Evolutionary conservation across 495 filamentous ascomycete species (phyloP).

Genomic region (Neurospora tetrasperma): DNA sequence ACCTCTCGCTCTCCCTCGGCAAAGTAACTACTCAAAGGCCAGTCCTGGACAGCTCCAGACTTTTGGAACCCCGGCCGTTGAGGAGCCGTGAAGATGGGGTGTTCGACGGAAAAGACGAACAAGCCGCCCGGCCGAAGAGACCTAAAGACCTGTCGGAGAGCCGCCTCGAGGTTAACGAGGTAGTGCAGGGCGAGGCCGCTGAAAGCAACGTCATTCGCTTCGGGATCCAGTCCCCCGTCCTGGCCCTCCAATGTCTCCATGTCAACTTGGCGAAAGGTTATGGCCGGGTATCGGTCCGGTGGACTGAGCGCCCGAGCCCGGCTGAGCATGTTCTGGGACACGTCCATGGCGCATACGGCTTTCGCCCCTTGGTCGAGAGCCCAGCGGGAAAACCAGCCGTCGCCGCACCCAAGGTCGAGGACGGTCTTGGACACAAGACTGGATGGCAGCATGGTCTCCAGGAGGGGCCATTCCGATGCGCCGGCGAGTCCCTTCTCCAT

Average conservation of each 20-base stretch:
- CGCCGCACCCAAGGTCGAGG: slow-evolving; percentile 30
- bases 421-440: slow-evolving; percentile 13
- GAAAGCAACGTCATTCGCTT: slow-evolving; percentile 22
- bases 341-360: slow-evolving; percentile 23
- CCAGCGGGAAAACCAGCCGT: slow-evolving; percentile 30
- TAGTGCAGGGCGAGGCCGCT: slow-evolving; percentile 28
- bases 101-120: slow-evolving; percentile 29
- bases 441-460: slow-evolving; percentile 20
- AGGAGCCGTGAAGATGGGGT: slow-evolving; percentile 31
- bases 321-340: slow-evolving; percentile 28
- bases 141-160: neutral
- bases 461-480: slow-evolving; percentile 24
- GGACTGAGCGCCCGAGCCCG: slow-evolving; percentile 20
- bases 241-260: slow-evolving; percentile 12
- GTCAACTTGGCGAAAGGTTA: slow-evolving; percentile 21
- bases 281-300: slow-evolving; percentile 7
- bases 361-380: slow-evolving; percentile 18
- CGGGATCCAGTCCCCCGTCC: slow-evolving; percentile 7
- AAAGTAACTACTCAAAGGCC: slow-evolving; percentile 29
- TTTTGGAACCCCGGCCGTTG: slow-evolving; percentile 15
- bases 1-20: slow-evolving; percentile 22
- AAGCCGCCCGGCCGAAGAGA: neutral
- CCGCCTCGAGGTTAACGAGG: slow-evolving; percentile 14
- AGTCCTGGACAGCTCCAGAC: slow-evolving; percentile 11
- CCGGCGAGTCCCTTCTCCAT: slow-evolving; percentile 15